These are phyloP conservation scores for Polytolypa hystricis DNA, from an alignment of 2,329 filamentous ascomycete genomes.

Conservation along the genomic window DNA sequence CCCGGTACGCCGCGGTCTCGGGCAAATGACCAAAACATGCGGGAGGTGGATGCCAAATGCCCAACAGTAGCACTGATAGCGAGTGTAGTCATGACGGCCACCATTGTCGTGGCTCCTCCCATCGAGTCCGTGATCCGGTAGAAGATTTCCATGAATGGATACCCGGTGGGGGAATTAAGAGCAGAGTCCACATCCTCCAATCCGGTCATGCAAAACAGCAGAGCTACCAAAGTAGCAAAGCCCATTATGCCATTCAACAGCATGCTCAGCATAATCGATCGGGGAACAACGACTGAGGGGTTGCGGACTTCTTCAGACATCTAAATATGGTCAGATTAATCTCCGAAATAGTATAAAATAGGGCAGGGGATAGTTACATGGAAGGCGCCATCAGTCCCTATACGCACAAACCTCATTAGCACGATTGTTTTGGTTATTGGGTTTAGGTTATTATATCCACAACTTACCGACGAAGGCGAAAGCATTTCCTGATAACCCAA, in stretches of 20 bases:
- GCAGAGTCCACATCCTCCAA: conserved; percentile 29
- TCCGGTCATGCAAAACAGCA: conserved; percentile 36
- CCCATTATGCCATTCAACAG: conserved; percentile 39
- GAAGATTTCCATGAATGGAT: conserved; percentile 43
- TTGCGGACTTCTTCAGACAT: conserved; percentile 42
- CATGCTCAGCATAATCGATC: conserved; percentile 38
- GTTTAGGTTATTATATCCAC: too few relatives aligned
- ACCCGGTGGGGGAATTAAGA: conserved; percentile 33
- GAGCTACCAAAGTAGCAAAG: conserved; percentile 35
- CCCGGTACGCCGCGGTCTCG: conserved; percentile 33
- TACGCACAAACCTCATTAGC: conserved; percentile 10
- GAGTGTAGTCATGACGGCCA: conserved; percentile 33
- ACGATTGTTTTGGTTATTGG: too few relatives aligned
- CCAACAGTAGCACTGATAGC: conserved; percentile 24
- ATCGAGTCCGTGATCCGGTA: conserved; percentile 33
- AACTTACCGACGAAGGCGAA: conserved; percentile 18
- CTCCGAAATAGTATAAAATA: conserved; percentile 9
- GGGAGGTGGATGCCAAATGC: conserved; percentile 26
- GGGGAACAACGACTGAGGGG: conserved; percentile 37
- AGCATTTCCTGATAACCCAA: conserved; percentile 21
- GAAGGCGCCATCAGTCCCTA: conserved; percentile 23
- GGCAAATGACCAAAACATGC: conserved; percentile 34
- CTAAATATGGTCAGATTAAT: conserved; percentile 14
- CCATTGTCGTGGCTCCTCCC: conserved; percentile 37
- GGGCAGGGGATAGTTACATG: conserved; percentile 25